Evolutionary conservation across 495 filamentous ascomycete species (phyloP).

Genomic region (Penicillium dipodomyicola): DNA sequence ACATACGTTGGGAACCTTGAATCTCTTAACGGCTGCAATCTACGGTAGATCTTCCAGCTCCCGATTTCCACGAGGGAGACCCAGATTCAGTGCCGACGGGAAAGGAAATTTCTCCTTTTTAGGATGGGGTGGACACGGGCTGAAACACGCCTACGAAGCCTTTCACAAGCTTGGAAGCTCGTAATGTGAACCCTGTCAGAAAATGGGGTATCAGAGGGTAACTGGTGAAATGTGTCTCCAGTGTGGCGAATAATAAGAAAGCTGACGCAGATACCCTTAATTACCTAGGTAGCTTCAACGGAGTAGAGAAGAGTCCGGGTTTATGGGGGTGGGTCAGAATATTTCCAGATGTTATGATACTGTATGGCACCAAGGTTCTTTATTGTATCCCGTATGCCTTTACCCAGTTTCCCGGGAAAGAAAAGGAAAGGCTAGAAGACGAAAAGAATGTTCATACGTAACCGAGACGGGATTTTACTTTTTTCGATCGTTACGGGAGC

Average conservation of each 20-base stretch:
- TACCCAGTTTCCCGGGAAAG: conserved; percentile 22
- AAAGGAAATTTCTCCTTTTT: conserved; percentile 1
- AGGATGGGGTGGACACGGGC: conserved; percentile 6
- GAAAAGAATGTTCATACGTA: conserved; percentile 43
- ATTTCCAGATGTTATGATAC: conserved; percentile 1
- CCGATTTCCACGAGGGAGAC: conserved; percentile 13
- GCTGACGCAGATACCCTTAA: conserved; percentile 8
- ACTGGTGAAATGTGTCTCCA: conserved; percentile 4
- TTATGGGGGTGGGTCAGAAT: conserved; percentile 11
- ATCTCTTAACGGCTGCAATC: conserved; percentile 10
- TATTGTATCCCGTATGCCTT: not conserved
- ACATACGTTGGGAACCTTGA: conserved; percentile 4
- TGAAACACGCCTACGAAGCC: conserved; percentile 8
- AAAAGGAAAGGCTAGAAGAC: conserved; percentile 42
- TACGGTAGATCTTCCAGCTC: conserved; percentile 4
- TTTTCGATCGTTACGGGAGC: conserved; percentile 1
- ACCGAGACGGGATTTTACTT: conserved; percentile 35
- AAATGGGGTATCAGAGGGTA: not conserved
- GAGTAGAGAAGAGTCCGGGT: not conserved
- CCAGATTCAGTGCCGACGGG: conserved; percentile 2
- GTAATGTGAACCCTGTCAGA: not conserved
- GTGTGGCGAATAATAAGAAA: conserved; percentile 9
- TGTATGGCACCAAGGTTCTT: not conserved
- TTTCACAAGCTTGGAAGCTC: not conserved
- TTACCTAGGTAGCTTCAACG: not conserved